Conservation (phyloP, 768 basidiomycete species). For the Gelatoporia subvermispora region DNA sequence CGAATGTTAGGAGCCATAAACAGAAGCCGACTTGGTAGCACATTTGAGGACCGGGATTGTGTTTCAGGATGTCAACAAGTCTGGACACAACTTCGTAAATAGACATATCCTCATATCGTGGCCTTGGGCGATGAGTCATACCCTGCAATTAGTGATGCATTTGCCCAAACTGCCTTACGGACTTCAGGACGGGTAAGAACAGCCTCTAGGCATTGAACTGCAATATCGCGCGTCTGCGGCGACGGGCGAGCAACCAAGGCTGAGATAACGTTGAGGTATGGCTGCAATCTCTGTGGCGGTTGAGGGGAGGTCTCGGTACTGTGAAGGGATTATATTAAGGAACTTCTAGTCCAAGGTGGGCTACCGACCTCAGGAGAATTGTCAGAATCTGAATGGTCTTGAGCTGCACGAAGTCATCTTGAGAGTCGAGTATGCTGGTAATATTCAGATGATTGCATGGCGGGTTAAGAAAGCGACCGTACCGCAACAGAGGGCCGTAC, state of each 20-base stretch:
- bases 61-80: constrained; percentile 76
- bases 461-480: constrained; percentile 5
- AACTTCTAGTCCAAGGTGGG: neutral
- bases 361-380: constrained; percentile 66
- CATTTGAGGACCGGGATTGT: constrained; percentile 86
- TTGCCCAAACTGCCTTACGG: constrained; percentile 76
- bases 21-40: constrained; percentile 92
- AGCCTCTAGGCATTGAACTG: constrained; percentile 87
- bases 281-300: constrained; percentile 27
- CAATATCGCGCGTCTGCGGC: constrained; percentile 76
- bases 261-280: constrained; percentile 27
- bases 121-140: constrained; percentile 22
- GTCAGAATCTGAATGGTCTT: constrained; percentile 87
- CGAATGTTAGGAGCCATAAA: constrained; percentile 92
- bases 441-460: neutral
- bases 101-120: neutral
- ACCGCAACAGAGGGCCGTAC: constrained; percentile 77
- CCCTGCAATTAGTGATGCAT: constrained; percentile 66
- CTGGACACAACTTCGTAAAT: constrained; percentile 30
- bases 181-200: constrained; percentile 78
- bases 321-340: neutral
- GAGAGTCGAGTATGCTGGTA: constrained; percentile 68
- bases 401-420: constrained; percentile 94
- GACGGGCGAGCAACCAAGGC: constrained; percentile 34
- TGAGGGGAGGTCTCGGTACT: constrained; percentile 25